phyloP scores from a whole-genome alignment of 106 monocot genomes.

The Narthecium ossifragum region DNA sequence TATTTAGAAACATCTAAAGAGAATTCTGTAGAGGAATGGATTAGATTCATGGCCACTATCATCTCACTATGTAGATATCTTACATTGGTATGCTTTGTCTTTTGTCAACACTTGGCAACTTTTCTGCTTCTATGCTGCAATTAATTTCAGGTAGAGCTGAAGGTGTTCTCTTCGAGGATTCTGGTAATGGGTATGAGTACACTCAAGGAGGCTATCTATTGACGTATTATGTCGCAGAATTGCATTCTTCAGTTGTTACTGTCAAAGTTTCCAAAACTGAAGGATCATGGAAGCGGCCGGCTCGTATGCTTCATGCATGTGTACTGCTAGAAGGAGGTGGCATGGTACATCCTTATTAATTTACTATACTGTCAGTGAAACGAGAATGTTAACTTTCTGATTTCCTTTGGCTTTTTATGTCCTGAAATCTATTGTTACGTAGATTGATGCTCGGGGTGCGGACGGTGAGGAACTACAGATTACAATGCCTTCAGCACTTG shows the following conservation, averaged over 20 bases:
- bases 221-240: slow-evolving; percentile 76
- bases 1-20: too few relatives aligned
- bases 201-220: slow-evolving; percentile 61
- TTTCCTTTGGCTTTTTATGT: not conserved
- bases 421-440: slow-evolving; percentile 8
- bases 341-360: slow-evolving; percentile 38
- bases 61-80: too few relatives aligned
- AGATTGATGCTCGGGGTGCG: slow-evolving; percentile 58
- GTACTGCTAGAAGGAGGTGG: slow-evolving; percentile 77
- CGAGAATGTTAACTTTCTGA: not conserved
- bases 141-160: slow-evolving; percentile 65
- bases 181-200: slow-evolving; percentile 88
- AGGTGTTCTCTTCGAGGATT: slow-evolving; percentile 87
- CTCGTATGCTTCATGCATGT: slow-evolving; percentile 51
- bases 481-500: slow-evolving; percentile 57
- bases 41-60: too few relatives aligned
- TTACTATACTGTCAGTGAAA: not conserved
- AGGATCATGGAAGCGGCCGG: slow-evolving; percentile 73
- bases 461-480: slow-evolving; percentile 83
- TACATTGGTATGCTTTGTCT: too few relatives aligned
- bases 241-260: slow-evolving; percentile 57
- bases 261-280: slow-evolving; percentile 69
- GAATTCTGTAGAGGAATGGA: too few relatives aligned
- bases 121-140: too few relatives aligned
- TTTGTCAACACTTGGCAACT: too few relatives aligned